Percentiles rank a stretch among this genome's conserved stretches.
Conservation (phyloP, 148 eudicot species). For the Rhododendron ovatum region DNA sequence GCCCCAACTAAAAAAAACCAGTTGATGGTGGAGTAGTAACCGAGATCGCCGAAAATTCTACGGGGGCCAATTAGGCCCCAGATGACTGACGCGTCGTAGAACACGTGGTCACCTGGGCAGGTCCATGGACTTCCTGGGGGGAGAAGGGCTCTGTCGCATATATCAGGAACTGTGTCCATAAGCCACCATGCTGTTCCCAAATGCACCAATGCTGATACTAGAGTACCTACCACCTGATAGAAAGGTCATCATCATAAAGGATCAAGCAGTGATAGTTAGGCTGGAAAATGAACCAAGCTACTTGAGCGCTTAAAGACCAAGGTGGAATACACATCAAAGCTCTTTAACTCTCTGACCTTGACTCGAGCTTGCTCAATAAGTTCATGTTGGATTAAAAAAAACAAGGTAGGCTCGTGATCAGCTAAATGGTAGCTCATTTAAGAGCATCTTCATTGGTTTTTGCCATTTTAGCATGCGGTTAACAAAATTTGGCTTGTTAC, state of each 20-base stretch:
- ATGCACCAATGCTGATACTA: conserved; percentile 67
- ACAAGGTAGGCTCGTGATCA: not conserved
- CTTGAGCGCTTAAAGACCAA: not conserved
- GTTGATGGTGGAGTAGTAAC: conserved; percentile 67
- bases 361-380: not conserved
- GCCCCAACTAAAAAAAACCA: conserved; percentile 86
- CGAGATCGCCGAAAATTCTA: conserved; percentile 81
- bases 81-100: conserved; percentile 81
- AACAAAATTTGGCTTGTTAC: not conserved
- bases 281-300: not conserved
- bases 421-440: not conserved
- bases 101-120: conserved; percentile 67
- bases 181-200: conserved; percentile 96
- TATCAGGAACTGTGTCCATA: conserved; percentile 57
- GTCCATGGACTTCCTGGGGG: conserved; percentile 88
- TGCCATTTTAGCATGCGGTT: not conserved
- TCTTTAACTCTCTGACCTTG: not conserved
- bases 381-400: not conserved
- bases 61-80: conserved; percentile 94
- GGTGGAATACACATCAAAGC: not conserved
- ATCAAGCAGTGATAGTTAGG: not conserved
- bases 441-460: not conserved
- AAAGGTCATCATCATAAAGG: not conserved
- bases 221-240: conserved; percentile 55
- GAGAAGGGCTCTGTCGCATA: conserved; percentile 49